phyloP scores from a whole-genome alignment of 768 basidiomycete species.

The Cyclocybe cylindracea region DNA sequence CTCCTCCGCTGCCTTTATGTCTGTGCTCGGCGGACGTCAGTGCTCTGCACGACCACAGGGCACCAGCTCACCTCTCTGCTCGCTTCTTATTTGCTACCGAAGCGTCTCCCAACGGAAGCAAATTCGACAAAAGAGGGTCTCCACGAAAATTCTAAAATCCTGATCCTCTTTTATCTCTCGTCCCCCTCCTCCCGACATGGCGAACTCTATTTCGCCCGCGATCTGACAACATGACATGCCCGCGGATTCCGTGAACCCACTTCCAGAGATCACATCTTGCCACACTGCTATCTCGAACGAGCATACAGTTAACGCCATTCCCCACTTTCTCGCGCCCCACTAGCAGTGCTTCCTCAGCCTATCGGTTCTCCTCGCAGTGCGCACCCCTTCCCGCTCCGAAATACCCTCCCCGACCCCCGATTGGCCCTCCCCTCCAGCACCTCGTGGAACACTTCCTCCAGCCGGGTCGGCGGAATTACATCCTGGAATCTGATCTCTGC shows the following conservation, averaged over 20 bases:
- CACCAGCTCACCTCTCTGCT: no score
- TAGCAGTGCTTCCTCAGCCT: conserved; percentile 30
- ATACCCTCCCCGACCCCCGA: conserved; percentile 42
- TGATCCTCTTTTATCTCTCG: conserved; percentile 23
- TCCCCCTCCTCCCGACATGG: background rate
- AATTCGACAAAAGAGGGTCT: conserved; percentile 10
- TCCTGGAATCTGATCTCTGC: conserved; percentile 30
- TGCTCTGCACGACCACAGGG: no score
- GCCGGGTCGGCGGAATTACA: conserved; percentile 48
- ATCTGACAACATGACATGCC: conserved; percentile 15
- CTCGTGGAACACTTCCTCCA: conserved; percentile 37
- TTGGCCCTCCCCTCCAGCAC: conserved; percentile 38
- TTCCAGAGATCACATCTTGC: conserved; percentile 30
- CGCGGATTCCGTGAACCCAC: conserved; percentile 27
- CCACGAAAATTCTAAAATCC: conserved; percentile 2
- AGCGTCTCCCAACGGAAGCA: background rate
- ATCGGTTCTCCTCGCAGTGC: conserved; percentile 41
- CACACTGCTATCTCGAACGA: conserved; percentile 20
- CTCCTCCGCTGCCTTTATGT: conserved; percentile 1
- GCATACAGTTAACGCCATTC: conserved; percentile 7
- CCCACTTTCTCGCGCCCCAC: conserved; percentile 32
- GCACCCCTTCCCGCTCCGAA: conserved; percentile 47
- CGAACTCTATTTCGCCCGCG: conserved; percentile 27
- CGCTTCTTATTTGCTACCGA: background rate
- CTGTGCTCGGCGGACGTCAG: no score